A percentile compares a stretch with the other conserved stretches of the same genome.
Conservation (phyloP, 495 filamentous ascomycete species). For the Hypoxylon rickii region DNA sequence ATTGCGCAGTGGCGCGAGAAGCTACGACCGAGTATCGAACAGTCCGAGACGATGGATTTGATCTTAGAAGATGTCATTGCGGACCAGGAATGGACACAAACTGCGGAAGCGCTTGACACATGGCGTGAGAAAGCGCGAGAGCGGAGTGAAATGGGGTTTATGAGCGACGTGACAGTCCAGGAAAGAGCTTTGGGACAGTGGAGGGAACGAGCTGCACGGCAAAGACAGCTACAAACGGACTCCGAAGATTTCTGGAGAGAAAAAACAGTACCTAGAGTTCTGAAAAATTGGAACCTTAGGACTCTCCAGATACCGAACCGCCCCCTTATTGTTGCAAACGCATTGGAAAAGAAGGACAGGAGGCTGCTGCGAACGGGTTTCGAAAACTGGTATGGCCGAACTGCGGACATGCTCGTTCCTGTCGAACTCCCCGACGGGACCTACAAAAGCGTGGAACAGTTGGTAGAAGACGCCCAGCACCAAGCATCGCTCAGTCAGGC, state of each 20-base stretch:
- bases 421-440: constrained; percentile 30
- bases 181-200: constrained; percentile 37
- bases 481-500: constrained; percentile 30
- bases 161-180: constrained; percentile 43
- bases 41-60: constrained; percentile 25
- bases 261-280: constrained; percentile 54
- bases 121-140: constrained; percentile 46
- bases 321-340: constrained; percentile 41
- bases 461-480: constrained; percentile 34
- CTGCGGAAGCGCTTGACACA: constrained; percentile 47
- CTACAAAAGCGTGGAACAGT: constrained; percentile 32
- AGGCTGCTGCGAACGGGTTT: constrained; percentile 62
- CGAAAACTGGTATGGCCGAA: constrained; percentile 60
- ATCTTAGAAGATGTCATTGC: constrained; percentile 22
- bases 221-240: constrained; percentile 21
- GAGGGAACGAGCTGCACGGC: constrained; percentile 24
- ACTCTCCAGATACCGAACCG: constrained; percentile 41
- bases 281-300: constrained; percentile 57
- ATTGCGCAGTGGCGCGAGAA: constrained; percentile 37
- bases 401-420: constrained; percentile 45
- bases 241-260: constrained; percentile 33
- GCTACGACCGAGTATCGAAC: constrained; percentile 33
- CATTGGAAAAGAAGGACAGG: constrained; percentile 51
- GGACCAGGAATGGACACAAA: constrained; percentile 31
- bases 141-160: constrained; percentile 16